Conservation (phyloP, 2,329 filamentous ascomycete species). For the Fusarium avenaceum region DNA sequence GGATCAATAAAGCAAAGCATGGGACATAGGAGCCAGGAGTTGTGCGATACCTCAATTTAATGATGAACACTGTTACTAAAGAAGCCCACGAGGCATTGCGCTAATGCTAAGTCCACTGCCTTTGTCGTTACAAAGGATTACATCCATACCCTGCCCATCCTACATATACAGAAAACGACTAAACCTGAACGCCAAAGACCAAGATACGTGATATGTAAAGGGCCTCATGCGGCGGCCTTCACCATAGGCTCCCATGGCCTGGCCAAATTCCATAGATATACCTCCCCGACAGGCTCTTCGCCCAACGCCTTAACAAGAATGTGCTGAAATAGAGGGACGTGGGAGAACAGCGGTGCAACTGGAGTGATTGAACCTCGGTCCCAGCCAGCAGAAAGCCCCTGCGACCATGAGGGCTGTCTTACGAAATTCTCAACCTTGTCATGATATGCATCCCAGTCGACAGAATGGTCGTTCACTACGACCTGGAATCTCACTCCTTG, state of each 20-base stretch:
- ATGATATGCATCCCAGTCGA: constrained; percentile 52
- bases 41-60: constrained; percentile 52
- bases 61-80: constrained; percentile 42
- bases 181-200: constrained; percentile 30
- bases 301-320: constrained; percentile 55
- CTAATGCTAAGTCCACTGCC: constrained; percentile 31
- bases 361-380: constrained; percentile 45
- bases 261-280: constrained; percentile 59
- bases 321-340: constrained; percentile 51
- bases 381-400: constrained; percentile 50
- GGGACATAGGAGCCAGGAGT: constrained; percentile 48
- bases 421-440: constrained; percentile 54
- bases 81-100: constrained; percentile 32
- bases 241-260: constrained; percentile 61
- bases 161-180: constrained; percentile 28
- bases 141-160: constrained; percentile 9
- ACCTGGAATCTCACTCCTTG: constrained; percentile 58
- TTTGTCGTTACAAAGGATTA: constrained; percentile 20
- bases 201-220: constrained; percentile 11
- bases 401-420: constrained; percentile 48
- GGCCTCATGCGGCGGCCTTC: constrained; percentile 53
- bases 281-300: constrained; percentile 52
- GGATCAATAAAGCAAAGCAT: constrained; percentile 41
- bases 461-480: constrained; percentile 55
- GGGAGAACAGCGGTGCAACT: constrained; percentile 49